Evolutionary conservation across 75 land plant genomes (phyloP).

Genomic region (Selaginella moellendorffii): DNA sequence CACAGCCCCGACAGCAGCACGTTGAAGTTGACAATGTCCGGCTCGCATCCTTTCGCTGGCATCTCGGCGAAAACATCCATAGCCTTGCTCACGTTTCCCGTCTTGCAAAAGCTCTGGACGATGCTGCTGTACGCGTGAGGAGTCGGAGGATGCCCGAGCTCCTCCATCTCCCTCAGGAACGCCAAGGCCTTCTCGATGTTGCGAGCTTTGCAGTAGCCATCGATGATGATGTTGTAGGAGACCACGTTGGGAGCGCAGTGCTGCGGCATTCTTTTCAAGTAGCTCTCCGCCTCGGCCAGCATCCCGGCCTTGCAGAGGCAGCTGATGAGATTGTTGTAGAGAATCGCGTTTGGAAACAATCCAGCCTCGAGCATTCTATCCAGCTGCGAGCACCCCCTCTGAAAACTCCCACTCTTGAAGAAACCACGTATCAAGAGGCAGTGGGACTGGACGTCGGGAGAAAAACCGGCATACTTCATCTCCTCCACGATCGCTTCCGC

Average conservation of each 20-base stretch:
- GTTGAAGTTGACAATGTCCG: neutral
- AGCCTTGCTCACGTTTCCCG: neutral
- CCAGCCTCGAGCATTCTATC: neutral
- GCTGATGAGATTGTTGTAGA: neutral
- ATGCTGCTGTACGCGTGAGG: neutral
- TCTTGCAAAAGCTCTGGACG: neutral
- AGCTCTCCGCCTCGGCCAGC: neutral
- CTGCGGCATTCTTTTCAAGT: neutral
- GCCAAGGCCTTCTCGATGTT: neutral
- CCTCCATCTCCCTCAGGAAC: neutral
- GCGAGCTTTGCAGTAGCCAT: neutral
- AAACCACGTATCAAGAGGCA: neutral
- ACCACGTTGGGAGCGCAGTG: neutral
- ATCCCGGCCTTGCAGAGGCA: neutral
- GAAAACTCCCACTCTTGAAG: neutral
- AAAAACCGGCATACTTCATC: neutral
- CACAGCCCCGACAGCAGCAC: neutral
- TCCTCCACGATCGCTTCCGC: neutral
- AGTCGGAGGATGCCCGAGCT: neutral
- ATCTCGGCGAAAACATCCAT: neutral
- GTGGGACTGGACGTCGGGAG: neutral
- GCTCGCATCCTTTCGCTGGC: neutral
- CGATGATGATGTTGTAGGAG: neutral
- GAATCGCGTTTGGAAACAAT: neutral
- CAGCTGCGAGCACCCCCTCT: neutral